Conservation (phyloP, 257 asterid genomes). For the Fraxinus anomala region DNA sequence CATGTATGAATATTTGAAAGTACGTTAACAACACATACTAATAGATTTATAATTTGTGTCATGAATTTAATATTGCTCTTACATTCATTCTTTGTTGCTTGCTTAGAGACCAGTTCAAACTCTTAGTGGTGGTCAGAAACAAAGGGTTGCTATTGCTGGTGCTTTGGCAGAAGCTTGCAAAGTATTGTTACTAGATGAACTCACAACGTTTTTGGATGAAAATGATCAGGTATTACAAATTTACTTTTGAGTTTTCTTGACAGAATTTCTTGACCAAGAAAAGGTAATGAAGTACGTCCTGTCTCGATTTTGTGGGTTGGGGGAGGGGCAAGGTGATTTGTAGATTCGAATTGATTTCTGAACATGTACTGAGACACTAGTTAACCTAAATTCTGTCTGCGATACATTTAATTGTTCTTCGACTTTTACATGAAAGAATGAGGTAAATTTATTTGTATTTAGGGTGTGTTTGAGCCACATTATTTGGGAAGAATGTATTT, state of each 20-base stretch:
- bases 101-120: slow-evolving; percentile 90
- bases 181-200: slow-evolving; percentile 91
- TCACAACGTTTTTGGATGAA: slow-evolving; percentile 94
- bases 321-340: not conserved
- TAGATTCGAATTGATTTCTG: not conserved
- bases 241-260: not conserved
- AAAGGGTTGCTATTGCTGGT: slow-evolving; percentile 97
- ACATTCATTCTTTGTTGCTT: slow-evolving; percentile 16
- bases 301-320: not conserved
- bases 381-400: not conserved
- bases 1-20: slow-evolving; percentile 82
- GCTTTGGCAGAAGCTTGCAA: slow-evolving; percentile 95
- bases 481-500: no score
- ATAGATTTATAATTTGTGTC: not conserved
- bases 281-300: not conserved
- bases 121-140: slow-evolving; percentile 99
- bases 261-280: not conserved
- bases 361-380: not conserved
- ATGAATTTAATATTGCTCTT: slow-evolving; percentile 5
- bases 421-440: not conserved
- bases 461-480: no score
- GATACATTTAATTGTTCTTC: not conserved
- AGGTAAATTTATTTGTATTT: not conserved
- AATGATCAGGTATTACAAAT: slow-evolving; percentile 69
- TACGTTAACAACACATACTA: slow-evolving; percentile 36